Conservation (phyloP, 2,329 filamentous ascomycete species). For the Raffaelea albimanens region DNA sequence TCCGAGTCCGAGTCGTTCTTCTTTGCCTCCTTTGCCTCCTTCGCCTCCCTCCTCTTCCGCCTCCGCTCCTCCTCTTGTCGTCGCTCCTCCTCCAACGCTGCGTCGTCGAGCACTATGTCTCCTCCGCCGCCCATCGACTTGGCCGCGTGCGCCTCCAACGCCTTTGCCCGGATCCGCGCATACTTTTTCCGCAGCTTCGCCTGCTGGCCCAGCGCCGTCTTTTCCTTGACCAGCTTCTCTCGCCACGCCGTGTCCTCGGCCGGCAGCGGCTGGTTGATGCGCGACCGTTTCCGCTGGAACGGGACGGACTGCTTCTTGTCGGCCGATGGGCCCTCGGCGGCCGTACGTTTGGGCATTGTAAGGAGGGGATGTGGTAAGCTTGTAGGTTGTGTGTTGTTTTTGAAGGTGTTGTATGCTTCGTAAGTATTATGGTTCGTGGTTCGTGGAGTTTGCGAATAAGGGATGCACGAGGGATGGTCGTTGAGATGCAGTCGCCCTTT, state of each 20-base stretch:
- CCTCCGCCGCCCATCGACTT: not conserved
- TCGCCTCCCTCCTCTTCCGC: not conserved
- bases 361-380: no score
- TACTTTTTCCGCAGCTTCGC: slow-evolving; percentile 91
- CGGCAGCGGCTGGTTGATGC: slow-evolving; percentile 9
- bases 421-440: no score
- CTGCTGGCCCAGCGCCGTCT: slow-evolving; percentile 79
- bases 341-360: no score
- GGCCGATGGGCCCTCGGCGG: no score
- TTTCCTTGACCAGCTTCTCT: slow-evolving; percentile 48
- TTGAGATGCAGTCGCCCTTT: no score
- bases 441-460: no score
- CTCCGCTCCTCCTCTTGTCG: not conserved
- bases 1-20: not conserved
- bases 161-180: slow-evolving; percentile 63
- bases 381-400: no score
- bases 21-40: not conserved
- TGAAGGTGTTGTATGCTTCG: no score
- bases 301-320: no score
- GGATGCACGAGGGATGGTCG: no score
- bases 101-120: not conserved
- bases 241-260: slow-evolving; percentile 13
- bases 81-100: no score
- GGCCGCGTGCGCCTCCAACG: no score
- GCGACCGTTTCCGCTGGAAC: slow-evolving; percentile 10